Conservation (phyloP, 805 yeast species). For the Hanseniaspora opuntiae region DNA sequence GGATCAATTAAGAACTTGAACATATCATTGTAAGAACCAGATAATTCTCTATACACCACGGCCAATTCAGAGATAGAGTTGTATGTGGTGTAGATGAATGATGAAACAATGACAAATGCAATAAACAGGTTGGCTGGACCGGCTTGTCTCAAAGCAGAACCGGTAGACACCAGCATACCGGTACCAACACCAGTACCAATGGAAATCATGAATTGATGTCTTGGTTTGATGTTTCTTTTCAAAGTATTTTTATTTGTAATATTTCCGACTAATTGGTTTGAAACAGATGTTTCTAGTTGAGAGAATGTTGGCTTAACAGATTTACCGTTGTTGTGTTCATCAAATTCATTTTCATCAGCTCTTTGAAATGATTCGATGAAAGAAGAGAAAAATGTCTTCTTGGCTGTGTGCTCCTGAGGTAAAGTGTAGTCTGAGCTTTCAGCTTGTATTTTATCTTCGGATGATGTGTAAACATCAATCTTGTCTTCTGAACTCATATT, state of each 20-base stretch:
- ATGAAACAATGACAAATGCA: constrained; percentile 47
- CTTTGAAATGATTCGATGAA: constrained; percentile 11
- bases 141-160: constrained; percentile 41
- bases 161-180: constrained; percentile 60
- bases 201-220: constrained; percentile 64
- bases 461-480: background rate
- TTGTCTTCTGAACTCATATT: background rate
- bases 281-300: constrained; percentile 7
- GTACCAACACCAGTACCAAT: constrained; percentile 67
- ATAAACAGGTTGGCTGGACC: constrained; percentile 54
- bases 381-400: background rate
- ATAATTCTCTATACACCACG: constrained; percentile 45
- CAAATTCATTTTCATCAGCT: background rate
- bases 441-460: background rate
- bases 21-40: constrained; percentile 48
- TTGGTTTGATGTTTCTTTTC: constrained; percentile 24
- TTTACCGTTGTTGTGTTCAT: background rate
- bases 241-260: constrained; percentile 19
- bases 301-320: constrained; percentile 3
- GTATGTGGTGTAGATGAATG: constrained; percentile 48
- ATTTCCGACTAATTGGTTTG: background rate
- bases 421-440: background rate
- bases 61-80: constrained; percentile 56
- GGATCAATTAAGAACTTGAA: constrained; percentile 52
- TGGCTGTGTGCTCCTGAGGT: background rate